phyloP scores from a whole-genome alignment of 495 filamentous ascomycete genomes.

The Lasiosphaeris hirsuta region DNA sequence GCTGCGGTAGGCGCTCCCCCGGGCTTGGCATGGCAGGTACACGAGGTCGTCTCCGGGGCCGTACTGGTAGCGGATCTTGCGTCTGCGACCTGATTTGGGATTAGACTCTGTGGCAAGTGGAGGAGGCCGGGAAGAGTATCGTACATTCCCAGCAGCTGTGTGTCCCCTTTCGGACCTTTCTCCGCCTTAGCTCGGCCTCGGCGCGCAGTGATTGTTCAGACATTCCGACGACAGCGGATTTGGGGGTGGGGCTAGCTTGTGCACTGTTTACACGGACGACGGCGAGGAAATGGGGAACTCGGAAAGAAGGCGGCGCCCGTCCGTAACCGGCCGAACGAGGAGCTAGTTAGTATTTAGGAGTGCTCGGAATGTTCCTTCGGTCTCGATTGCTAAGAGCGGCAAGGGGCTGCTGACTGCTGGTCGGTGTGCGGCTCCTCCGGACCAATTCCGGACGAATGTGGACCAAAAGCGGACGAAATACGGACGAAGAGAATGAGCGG shows the following conservation, averaged over 20 bases:
- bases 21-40: conserved; percentile 45
- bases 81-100: conserved; percentile 36
- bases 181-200: conserved; percentile 25
- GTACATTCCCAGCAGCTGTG: conserved; percentile 57
- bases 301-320: too few species aligned
- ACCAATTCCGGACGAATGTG: not conserved
- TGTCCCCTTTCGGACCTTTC: conserved; percentile 54
- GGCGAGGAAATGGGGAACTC: too few species aligned
- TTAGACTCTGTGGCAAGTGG: not conserved
- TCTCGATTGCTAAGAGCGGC: too few species aligned
- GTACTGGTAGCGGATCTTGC: conserved; percentile 47
- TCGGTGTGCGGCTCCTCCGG: too few species aligned
- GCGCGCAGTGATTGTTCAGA: not conserved
- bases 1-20: conserved; percentile 46
- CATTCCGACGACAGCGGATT: not conserved
- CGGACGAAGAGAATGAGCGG: not conserved
- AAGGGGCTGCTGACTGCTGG: too few species aligned
- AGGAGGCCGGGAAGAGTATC: conserved; percentile 7
- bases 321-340: too few species aligned
- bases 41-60: conserved; percentile 33
- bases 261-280: not conserved
- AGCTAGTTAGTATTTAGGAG: too few species aligned
- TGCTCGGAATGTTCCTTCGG: too few species aligned
- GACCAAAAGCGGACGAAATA: conserved; percentile 1
- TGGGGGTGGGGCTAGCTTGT: not conserved